phyloP scores from a whole-genome alignment of 441 rosid genomes.

The Croton setiger region DNA sequence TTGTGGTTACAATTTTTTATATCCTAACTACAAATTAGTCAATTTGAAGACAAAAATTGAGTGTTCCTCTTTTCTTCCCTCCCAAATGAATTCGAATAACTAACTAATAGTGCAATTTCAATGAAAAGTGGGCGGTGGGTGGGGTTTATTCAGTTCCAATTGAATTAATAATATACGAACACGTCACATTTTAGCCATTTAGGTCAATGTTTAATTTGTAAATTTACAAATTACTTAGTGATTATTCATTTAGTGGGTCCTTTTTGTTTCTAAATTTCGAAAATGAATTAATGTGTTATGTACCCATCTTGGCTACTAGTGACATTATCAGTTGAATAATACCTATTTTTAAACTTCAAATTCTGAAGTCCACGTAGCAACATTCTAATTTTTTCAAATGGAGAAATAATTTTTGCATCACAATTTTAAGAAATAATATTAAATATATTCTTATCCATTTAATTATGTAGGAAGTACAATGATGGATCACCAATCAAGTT shows the following conservation, averaged over 20 bases:
- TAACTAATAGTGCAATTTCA: no score
- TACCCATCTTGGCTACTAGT: no score
- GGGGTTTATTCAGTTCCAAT: background rate
- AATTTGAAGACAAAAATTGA: background rate
- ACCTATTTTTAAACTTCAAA: background rate
- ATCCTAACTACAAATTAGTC: no score
- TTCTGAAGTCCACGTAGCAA: background rate
- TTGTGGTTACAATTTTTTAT: no score
- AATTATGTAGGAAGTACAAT: no score
- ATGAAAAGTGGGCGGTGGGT: background rate
- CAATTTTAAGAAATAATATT: no score
- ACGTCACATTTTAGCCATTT: background rate
- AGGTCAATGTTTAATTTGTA: background rate
- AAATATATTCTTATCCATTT: no score
- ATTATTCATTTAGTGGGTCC: background rate
- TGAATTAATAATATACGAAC: background rate
- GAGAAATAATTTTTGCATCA: no score
- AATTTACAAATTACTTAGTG: background rate
- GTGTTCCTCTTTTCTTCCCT: background rate
- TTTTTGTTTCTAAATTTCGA: background rate
- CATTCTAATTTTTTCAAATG: no score
- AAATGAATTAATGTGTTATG: no score
- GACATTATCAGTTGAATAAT: no score
- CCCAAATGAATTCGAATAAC: background rate
- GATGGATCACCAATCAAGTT: no score